phyloP scores from a whole-genome alignment of 352 stramenopile genomes.

The Globisporangium emineosum region DNA sequence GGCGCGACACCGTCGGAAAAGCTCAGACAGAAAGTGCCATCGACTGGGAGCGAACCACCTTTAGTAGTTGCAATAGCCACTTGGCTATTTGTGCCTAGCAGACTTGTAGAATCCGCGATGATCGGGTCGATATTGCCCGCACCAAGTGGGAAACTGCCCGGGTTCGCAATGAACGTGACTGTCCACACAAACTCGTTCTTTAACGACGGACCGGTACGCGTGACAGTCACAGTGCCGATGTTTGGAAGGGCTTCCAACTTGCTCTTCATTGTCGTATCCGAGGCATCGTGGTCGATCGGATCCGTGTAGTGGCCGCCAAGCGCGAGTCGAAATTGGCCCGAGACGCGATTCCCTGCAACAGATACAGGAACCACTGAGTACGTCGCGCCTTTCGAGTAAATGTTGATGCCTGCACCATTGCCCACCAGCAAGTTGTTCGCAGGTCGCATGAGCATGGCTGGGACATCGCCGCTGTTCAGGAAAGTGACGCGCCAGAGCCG shows the following conservation, averaged over 20 bases:
- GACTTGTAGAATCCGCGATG: constrained; percentile 31
- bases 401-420: constrained; percentile 75
- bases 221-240: constrained; percentile 88
- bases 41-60: constrained; percentile 53
- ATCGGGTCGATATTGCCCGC: constrained; percentile 57
- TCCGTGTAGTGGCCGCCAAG: constrained; percentile 88
- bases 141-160: constrained; percentile 89
- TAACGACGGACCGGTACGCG: constrained; percentile 74
- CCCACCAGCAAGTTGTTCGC: constrained; percentile 82
- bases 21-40: constrained; percentile 58
- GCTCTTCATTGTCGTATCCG: constrained; percentile 89
- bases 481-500: constrained; percentile 92
- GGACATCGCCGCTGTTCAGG: constrained; percentile 87
- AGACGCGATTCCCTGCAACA: constrained; percentile 85
- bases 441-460: constrained; percentile 73
- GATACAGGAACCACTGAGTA: constrained; percentile 42
- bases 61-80: constrained; percentile 30
- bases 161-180: constrained; percentile 92
- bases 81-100: constrained; percentile 46
- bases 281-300: constrained; percentile 90
- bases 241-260: constrained; percentile 92
- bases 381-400: constrained; percentile 73
- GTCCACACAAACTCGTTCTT: constrained; percentile 92
- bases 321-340: constrained; percentile 85
- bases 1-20: constrained; percentile 30